Evolutionary conservation across 208 protist species (phyloP), one percentile per base, ranked within the genome.

Genomic region (Acanthamoeba lenticulata): DNA sequence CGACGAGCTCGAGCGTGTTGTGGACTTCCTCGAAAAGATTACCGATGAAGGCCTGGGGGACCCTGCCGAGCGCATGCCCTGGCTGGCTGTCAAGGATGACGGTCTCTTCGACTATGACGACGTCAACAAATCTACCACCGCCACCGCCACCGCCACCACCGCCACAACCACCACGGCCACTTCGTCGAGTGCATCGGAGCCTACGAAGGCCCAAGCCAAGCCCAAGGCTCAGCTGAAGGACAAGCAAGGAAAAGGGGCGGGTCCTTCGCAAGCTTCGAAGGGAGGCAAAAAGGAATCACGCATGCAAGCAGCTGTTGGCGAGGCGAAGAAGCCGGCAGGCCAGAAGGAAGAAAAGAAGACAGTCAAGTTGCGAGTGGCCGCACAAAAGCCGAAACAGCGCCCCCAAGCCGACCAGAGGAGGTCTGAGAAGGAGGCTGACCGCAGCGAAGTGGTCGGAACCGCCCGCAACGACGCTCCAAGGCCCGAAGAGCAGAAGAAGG

Each of bases 1-100:
- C n/a, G 74, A 85, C n/a, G 74, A 85, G 44, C 44, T 85, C 42
- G 74, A 85, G 44, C 13, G 74, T 6, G 74, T 85, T 38, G 74
- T 85, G 74, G 74, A 85, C 74, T 85, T 40, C 19, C 29, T 85
- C n/a, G 74, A 85, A 42, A 11, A 36, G 74, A 85, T 47, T 38
- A 7, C 38, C 17, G 2, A 55, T 21, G 57, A 65, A 4, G 57
- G 44, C 11, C 44, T 55, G 38, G 74, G 44, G 2, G 74, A 47
- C 42, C 38, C 38, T 3, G 74, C 74, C 7, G 42, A 85, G 42
- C 74, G 74, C n/a, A 55, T 32, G 44, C 44, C 74, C 19, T 79
- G 67, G 74, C 44, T 47, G 32, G 44, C 38, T 42, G 74, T 57
- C 44, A 85, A 27, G 44, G 74, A 85, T 13, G 74, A 85, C n/a